These are phyloP conservation scores for Magnolia changhungtana DNA, from an alignment of 164 flowering plant genomes.

Conservation along the genomic window DNA sequence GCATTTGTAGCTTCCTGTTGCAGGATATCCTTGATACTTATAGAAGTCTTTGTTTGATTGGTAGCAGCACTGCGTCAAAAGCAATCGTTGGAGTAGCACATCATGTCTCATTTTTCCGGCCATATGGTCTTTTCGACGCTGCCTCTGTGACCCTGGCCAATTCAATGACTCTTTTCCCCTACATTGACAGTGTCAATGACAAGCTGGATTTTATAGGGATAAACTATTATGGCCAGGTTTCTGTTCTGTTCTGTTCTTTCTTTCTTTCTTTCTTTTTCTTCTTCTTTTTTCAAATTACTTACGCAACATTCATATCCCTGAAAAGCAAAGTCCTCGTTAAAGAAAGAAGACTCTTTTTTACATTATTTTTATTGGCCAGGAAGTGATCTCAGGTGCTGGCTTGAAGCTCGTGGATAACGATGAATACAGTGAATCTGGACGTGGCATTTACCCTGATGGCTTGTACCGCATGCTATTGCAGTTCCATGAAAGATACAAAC, in stretches of 20 bases:
- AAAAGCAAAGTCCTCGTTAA: neutral
- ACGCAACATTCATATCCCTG: neutral
- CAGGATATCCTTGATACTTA: neutral
- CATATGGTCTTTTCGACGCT: constrained; percentile 88
- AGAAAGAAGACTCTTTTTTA: neutral
- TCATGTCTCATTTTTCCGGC: constrained; percentile 91
- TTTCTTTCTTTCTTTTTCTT: no score
- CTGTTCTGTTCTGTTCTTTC: neutral
- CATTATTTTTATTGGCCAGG: constrained; percentile 39
- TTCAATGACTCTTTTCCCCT: constrained; percentile 76
- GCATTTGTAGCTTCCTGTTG: neutral
- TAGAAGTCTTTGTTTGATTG: constrained; percentile 9
- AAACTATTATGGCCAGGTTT: constrained; percentile 98
- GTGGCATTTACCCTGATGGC: constrained; percentile 96
- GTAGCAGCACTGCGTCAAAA: constrained; percentile 35
- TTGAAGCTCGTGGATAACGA: constrained; percentile 77
- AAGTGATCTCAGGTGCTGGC: constrained; percentile 77
- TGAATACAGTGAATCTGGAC: constrained; percentile 98
- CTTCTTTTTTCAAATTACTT: no score
- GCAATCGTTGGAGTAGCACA: constrained; percentile 83
- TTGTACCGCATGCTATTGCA: constrained; percentile 78
- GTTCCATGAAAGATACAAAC: constrained; percentile 90
- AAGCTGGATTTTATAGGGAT: constrained; percentile 90
- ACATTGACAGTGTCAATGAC: constrained; percentile 58
- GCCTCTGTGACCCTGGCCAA: constrained; percentile 76